phyloP scores from a whole-genome alignment of 164 flowering plant genomes.

The Tetrastigma voinierianum region DNA sequence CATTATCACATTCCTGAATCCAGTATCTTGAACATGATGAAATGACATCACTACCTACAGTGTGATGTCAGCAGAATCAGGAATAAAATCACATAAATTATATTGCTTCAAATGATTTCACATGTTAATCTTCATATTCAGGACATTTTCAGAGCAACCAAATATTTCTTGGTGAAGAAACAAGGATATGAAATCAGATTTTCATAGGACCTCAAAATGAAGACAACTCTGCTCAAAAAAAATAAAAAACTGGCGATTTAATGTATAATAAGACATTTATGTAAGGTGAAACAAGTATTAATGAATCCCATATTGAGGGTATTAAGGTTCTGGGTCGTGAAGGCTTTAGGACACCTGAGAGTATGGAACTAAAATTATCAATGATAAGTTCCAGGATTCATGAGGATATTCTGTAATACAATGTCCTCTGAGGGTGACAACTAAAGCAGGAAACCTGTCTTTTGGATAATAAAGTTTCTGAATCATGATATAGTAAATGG shows the following conservation, averaged over 20 bases:
- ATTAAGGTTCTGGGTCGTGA: not conserved
- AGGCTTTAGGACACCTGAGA: not conserved
- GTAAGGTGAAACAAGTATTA: not conserved
- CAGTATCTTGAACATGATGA: slow-evolving; percentile 80
- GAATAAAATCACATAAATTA: not conserved
- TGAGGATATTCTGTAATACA: too few relatives aligned
- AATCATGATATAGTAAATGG: too few relatives aligned
- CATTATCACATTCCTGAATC: slow-evolving; percentile 87
- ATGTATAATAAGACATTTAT: too few relatives aligned
- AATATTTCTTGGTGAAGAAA: not conserved
- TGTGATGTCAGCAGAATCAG: slow-evolving; percentile 11
- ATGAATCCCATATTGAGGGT: not conserved
- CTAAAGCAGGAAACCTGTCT: too few relatives aligned
- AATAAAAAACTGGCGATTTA: too few relatives aligned
- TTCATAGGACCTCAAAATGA: not conserved
- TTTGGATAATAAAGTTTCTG: too few relatives aligned
- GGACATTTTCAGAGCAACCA: not conserved
- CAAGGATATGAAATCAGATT: not conserved
- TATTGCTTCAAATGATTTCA: not conserved
- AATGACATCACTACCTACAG: slow-evolving; percentile 96
- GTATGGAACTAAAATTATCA: not conserved
- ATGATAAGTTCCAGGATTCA: not conserved
- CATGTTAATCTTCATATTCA: not conserved
- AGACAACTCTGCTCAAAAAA: too few relatives aligned
- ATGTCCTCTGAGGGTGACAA: too few relatives aligned